A percentile compares a stretch with the other conserved stretches of the same genome.
These are phyloP conservation scores for Myxozyma monticola DNA, from an alignment of 805 yeast species.

Conservation along the genomic window DNA sequence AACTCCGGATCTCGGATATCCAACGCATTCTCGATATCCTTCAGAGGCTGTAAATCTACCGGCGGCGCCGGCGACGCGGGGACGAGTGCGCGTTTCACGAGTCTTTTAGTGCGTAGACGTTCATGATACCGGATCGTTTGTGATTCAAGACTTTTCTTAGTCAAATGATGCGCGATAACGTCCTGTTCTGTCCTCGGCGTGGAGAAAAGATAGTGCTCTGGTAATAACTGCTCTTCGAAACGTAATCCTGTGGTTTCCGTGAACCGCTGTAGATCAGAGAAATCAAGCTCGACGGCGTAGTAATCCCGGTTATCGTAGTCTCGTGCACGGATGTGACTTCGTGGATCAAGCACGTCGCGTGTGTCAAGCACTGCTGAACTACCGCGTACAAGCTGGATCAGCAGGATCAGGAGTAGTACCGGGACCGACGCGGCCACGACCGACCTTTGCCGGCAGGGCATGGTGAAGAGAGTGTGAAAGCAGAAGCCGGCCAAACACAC, in stretches of 20 bases:
- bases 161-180: neutral
- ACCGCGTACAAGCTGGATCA: neutral
- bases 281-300: constrained; percentile 29
- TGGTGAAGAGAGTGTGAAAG: neutral
- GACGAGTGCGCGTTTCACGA: constrained; percentile 12
- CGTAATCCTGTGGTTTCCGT: constrained; percentile 12
- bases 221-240: constrained; percentile 24
- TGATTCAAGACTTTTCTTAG: neutral
- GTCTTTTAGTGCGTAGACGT: constrained; percentile 10
- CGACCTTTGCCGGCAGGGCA: neutral
- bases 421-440: no score
- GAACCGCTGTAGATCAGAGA: constrained; percentile 6
- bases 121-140: constrained; percentile 16
- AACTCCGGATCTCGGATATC: constrained; percentile 83
- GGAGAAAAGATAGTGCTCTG: constrained; percentile 23
- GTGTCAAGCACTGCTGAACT: no score
- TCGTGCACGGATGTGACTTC: constrained; percentile 29
- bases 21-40: constrained; percentile 46
- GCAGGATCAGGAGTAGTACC: neutral
- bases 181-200: constrained; percentile 1
- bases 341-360: constrained; percentile 13
- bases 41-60: constrained; percentile 47
- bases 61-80: constrained; percentile 5
- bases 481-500: neutral
- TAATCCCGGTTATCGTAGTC: constrained; percentile 31